A percentile compares a stretch with the other conserved stretches of the same genome.
These are phyloP conservation scores for Collybia mongolica DNA, from an alignment of 768 basidiomycete genomes.

Conservation along the genomic window DNA sequence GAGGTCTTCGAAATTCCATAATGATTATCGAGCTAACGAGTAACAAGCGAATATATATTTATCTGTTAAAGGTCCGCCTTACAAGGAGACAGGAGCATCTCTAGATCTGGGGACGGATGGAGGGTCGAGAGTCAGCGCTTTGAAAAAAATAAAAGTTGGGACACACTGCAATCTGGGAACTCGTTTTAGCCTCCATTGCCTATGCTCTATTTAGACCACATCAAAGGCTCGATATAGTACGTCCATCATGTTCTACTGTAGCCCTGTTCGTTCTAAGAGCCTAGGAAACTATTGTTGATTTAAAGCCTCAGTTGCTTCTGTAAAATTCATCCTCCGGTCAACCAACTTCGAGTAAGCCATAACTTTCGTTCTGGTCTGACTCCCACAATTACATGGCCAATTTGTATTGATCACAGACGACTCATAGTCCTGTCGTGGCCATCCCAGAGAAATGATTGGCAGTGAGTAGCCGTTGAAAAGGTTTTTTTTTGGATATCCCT, in stretches of 20 bases:
- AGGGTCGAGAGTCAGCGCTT: too few relatives aligned
- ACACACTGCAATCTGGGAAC: too few relatives aligned
- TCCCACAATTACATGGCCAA: background rate
- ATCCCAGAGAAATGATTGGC: conserved; percentile 25
- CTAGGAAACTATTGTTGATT: conserved; percentile 12
- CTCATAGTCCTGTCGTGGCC: conserved; percentile 21
- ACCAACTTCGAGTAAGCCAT: conserved; percentile 20
- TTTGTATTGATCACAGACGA: background rate
- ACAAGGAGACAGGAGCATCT: too few relatives aligned
- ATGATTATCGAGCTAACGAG: too few relatives aligned
- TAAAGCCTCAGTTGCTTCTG: conserved; percentile 8
- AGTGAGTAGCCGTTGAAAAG: conserved; percentile 9
- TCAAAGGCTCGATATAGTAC: background rate
- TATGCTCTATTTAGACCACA: background rate
- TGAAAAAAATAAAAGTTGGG: too few relatives aligned
- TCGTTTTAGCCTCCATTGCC: background rate
- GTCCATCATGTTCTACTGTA: too few relatives aligned
- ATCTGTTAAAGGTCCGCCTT: too few relatives aligned
- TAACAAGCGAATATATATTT: too few relatives aligned
- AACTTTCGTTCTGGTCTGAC: background rate
- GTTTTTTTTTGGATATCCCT: too few relatives aligned
- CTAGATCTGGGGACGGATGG: too few relatives aligned
- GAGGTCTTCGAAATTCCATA: too few relatives aligned
- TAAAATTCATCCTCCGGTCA: conserved; percentile 14
- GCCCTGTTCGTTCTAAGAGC: too few relatives aligned